These are phyloP conservation scores for Kwoniella dendrophila DNA, from an alignment of 768 basidiomycete species.

Conservation along the genomic window DNA sequence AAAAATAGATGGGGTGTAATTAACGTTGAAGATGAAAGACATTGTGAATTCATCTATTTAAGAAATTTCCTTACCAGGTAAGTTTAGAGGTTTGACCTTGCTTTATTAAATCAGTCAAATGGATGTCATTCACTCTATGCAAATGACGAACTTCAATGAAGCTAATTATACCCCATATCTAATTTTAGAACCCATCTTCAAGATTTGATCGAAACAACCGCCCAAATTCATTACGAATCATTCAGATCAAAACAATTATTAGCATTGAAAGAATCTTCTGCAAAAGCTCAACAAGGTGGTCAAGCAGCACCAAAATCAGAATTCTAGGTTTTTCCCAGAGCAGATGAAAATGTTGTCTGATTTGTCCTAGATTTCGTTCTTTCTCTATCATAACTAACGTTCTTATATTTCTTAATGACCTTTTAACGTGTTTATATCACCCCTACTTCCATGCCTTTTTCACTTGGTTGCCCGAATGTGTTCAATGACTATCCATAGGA, in stretches of 20 bases:
- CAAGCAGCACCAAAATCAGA: not conserved
- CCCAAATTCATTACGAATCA: conserved; percentile 98
- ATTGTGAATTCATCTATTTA: conserved; percentile 97
- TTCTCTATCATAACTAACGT: too few relatives aligned
- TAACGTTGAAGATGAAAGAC: conserved; percentile 92
- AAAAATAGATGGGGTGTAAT: conserved; percentile 99
- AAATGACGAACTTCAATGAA: too few relatives aligned
- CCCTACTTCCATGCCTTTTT: too few relatives aligned
- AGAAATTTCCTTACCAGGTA: conserved; percentile 93
- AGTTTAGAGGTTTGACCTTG: conserved; percentile 44
- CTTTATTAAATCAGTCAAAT: too few relatives aligned
- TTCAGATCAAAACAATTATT: conserved; percentile 98
- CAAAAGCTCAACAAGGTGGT: conserved; percentile 42
- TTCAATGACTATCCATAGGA: too few relatives aligned
- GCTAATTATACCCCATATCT: not conserved
- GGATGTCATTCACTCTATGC: too few relatives aligned
- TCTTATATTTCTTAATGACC: too few relatives aligned
- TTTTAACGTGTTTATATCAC: too few relatives aligned
- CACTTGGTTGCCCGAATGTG: too few relatives aligned
- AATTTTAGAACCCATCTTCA: conserved; percentile 83
- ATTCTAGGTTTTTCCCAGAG: too few relatives aligned
- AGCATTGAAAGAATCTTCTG: conserved; percentile 91
- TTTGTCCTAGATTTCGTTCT: too few relatives aligned
- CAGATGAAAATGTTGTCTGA: too few relatives aligned
- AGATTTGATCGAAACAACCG: conserved; percentile 97